Conservation (phyloP, 108 stramenopile species). For the Cyclotella sp. region DNA sequence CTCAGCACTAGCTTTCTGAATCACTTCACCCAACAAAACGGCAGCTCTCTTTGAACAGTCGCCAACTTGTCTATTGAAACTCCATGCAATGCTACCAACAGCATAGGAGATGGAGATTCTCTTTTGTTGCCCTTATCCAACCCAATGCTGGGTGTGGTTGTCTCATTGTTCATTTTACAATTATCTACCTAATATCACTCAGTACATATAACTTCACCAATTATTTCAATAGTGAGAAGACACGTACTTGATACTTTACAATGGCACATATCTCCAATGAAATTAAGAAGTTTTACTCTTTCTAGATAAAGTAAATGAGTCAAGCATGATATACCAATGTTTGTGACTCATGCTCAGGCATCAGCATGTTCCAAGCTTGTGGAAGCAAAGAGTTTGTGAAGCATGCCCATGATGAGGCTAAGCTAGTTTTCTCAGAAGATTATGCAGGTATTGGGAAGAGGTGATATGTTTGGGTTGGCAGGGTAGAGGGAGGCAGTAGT, state of each 20-base stretch:
- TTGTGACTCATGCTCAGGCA: constrained; percentile 46
- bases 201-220: constrained; percentile 59
- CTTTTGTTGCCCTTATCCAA: not conserved
- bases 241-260: constrained; percentile 77
- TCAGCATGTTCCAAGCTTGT: constrained; percentile 71
- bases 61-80: constrained; percentile 72
- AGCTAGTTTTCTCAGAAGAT: no score
- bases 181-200: constrained; percentile 68
- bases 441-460: no score
- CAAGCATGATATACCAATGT: no score
- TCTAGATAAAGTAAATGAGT: constrained; percentile 61
- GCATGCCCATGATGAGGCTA: no score
- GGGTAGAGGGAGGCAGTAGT: no score
- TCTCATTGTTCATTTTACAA: constrained; percentile 13
- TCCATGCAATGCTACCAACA: constrained; percentile 62
- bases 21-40: constrained; percentile 53
- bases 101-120: constrained; percentile 2
- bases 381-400: no score
- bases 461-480: no score
- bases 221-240: constrained; percentile 68
- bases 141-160: not conserved
- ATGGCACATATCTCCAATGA: no score
- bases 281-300: constrained; percentile 55
- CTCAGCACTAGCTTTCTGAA: constrained; percentile 27
- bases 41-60: constrained; percentile 76